Conservation (phyloP, 768 basidiomycete species). For the Strobilomyces dryophilus region DNA sequence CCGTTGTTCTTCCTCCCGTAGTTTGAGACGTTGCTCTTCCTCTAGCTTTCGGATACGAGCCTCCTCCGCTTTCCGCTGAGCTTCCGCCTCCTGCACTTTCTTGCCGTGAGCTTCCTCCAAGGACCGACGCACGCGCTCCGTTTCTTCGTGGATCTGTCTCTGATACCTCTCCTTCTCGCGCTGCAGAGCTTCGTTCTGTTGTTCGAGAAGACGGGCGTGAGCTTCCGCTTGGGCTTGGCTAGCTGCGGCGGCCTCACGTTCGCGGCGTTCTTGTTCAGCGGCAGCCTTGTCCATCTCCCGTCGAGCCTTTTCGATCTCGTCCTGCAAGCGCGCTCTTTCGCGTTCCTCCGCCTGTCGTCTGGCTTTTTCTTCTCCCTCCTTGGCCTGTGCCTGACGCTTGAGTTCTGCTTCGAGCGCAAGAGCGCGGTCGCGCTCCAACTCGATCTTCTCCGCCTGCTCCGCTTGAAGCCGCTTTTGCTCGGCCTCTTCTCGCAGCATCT, state of each 20-base stretch:
- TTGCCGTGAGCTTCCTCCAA: constrained; percentile 24
- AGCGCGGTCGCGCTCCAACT: constrained; percentile 26
- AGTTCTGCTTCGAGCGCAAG: constrained; percentile 29
- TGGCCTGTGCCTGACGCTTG: constrained; percentile 21
- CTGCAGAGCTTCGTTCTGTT: constrained; percentile 19
- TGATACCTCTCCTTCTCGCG: constrained; percentile 26
- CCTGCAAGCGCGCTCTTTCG: constrained; percentile 28
- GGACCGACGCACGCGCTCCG: constrained; percentile 20
- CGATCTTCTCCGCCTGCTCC: constrained; percentile 27
- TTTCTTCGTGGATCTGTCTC: constrained; percentile 23
- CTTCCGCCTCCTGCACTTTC: constrained; percentile 22
- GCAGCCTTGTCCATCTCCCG: constrained; percentile 22
- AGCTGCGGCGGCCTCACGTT: constrained; percentile 19
- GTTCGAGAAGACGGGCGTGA: constrained; percentile 20
- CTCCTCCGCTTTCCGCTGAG: constrained; percentile 21
- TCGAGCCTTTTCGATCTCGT: constrained; percentile 25
- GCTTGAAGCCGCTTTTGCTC: constrained; percentile 19
- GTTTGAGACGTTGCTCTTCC: constrained; percentile 25
- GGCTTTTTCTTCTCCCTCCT: constrained; percentile 24
- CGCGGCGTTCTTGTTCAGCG: constrained; percentile 25
- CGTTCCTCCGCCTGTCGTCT: constrained; percentile 23
- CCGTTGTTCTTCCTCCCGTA: constrained; percentile 29
- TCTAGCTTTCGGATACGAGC: constrained; percentile 22
- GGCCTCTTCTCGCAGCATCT: constrained; percentile 23
- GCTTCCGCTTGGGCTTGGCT: constrained; percentile 26